Evolutionary conservation across 2,329 filamentous ascomycete genomes (phyloP).

Genomic region (Trichoderma sp.): DNA sequence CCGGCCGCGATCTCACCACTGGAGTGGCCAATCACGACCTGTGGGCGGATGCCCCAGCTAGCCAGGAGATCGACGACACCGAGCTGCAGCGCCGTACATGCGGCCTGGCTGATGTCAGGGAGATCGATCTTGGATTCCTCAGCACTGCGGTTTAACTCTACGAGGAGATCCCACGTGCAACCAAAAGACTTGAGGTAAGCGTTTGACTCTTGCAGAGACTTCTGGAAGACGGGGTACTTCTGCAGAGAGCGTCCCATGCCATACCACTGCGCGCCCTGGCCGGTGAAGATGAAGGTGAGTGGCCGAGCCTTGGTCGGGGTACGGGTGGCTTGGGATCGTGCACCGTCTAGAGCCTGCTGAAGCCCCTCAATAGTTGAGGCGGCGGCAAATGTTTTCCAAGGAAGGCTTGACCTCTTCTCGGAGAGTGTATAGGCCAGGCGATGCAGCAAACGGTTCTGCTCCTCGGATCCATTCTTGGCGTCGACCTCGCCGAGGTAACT

Average conservation of each 20-base stretch:
- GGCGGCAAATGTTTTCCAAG: neutral
- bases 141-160: constrained; percentile 9
- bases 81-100: constrained; percentile 22
- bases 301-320: neutral
- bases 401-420: neutral
- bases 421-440: neutral
- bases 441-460: neutral
- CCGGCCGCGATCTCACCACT: constrained; percentile 26
- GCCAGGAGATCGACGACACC: constrained; percentile 8
- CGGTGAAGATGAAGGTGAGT: constrained; percentile 23
- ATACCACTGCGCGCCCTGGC: constrained; percentile 33
- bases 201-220: neutral
- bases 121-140: constrained; percentile 2
- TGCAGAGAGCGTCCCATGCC: constrained; percentile 31
- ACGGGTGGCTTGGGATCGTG: neutral
- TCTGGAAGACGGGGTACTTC: constrained; percentile 13
- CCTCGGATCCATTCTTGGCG: neutral
- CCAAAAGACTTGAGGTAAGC: neutral
- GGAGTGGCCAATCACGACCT: constrained; percentile 22
- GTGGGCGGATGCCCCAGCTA: constrained; percentile 8
- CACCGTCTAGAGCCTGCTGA: neutral
- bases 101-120: constrained; percentile 18
- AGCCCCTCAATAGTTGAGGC: neutral
- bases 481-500: neutral
- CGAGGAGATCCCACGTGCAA: constrained; percentile 15